Evolutionary conservation across 2,329 filamentous ascomycete species (phyloP), one percentile per base, ranked within the genome.

Genomic region (Tolypocladium cylindrosporum): DNA sequence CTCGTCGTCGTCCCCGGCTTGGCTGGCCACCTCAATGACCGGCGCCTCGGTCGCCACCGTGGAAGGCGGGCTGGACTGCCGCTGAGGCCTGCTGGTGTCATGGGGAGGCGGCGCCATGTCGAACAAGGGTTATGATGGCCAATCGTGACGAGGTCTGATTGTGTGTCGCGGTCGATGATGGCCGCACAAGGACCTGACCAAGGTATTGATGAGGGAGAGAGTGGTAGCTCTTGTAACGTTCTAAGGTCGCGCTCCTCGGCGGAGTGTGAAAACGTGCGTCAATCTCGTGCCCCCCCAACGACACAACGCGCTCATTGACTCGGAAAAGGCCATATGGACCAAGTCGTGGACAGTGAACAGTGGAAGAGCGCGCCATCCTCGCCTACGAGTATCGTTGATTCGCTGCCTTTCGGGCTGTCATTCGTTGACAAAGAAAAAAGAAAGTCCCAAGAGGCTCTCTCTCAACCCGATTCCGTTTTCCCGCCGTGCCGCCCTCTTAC

Each of bases 11-110:
- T 55, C 57, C 5, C 27, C 37, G 6, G 57, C 37, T 13, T 52
- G 34, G 31, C 53, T 55, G 3, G 57, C 57, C n/a, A 24, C 43
- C 39, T 58, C 57, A 21, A 58, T 58, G 53, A 27, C 19, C 11
- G 43, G 41, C 27, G 57, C 52, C 37, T 24, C 27, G 16, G 21
- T n/a, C 24, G 43, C 43, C 43, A 48, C 24, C 43, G 43, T 48
- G 3, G 24, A 21, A 19, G 43, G 6, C 43, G 24, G 24, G 8
- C 24, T 48, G 43, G 5, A 11, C 43, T 31, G 43, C 43, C 43
- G 11, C 14, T 16, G 24, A 48, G 24, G 43, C 43, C 24, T 31
- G 43, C 8, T 21, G 11, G 21, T 9, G 14, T 48, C 24, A 21
- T 48, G 43, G 13, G 13, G 8, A 31, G 43, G 43, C 43, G 43